A percentile compares a stretch with the other conserved stretches of the same genome.
These are phyloP conservation scores for Vinca minor DNA, from an alignment of 257 asterid species.

Conservation along the genomic window DNA sequence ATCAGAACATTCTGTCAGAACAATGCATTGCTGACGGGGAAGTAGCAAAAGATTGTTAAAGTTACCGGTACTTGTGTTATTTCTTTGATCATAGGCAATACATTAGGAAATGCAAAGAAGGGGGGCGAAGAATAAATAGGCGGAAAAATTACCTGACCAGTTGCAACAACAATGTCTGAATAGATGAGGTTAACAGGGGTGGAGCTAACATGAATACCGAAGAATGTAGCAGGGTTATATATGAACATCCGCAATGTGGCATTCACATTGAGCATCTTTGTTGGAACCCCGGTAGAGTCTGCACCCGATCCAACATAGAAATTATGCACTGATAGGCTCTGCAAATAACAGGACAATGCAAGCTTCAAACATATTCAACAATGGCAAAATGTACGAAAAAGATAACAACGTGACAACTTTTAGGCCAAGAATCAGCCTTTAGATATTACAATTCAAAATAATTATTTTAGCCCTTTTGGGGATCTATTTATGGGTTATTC, in stretches of 20 bases:
- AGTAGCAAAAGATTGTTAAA: background rate
- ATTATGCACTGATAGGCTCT: conserved; percentile 71
- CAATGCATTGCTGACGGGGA: background rate
- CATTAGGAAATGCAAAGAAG: too few relatives aligned
- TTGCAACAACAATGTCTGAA: conserved; percentile 66
- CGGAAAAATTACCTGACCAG: conserved; percentile 52
- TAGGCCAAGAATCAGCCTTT: background rate
- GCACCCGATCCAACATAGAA: conserved; percentile 66
- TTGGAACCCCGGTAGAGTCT: conserved; percentile 75
- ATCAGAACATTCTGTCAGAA: background rate
- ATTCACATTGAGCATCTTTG: conserved; percentile 63
- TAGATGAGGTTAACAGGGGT: conserved; percentile 69
- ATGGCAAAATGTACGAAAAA: background rate
- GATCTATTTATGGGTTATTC: background rate
- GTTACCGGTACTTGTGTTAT: background rate
- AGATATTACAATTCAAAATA: too few relatives aligned
- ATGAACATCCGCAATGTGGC: conserved; percentile 64
- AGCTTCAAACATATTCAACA: background rate
- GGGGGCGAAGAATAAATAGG: conserved; percentile 4
- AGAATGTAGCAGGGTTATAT: conserved; percentile 89
- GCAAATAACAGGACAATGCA: conserved; percentile 19
- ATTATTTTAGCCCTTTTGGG: too few relatives aligned
- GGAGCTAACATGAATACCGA: conserved; percentile 72
- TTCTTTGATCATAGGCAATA: background rate
- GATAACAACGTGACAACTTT: background rate